phyloP scores from a whole-genome alignment of 306 rosid species.

The Cucurbita moschata region DNA sequence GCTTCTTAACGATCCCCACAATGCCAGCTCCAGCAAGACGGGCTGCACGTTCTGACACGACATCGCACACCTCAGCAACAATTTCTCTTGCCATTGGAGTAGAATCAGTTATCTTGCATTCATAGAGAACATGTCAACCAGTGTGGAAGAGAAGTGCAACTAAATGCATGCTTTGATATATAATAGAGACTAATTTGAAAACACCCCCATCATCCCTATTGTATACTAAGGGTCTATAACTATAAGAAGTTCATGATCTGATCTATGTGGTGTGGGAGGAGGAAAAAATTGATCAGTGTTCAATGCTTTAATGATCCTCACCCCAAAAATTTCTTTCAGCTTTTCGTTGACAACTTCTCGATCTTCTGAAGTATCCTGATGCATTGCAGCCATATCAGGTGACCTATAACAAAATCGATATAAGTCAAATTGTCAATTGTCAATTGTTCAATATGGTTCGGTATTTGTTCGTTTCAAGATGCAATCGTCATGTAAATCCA shows the following conservation, averaged over 20 bases:
- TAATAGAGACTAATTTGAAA: not conserved
- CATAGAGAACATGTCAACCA: not conserved
- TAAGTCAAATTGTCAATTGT: not conserved
- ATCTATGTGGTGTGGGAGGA: not conserved
- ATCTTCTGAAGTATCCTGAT: slow-evolving; percentile 60
- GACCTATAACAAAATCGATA: slow-evolving; percentile 20
- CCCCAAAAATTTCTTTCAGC: slow-evolving; percentile 43
- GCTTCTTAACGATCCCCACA: slow-evolving; percentile 49
- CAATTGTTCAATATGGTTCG: not conserved
- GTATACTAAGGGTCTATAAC: not conserved
- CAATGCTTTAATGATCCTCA: slow-evolving; percentile 13
- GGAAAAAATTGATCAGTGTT: not conserved
- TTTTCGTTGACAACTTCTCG: slow-evolving; percentile 39
- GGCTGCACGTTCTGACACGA: slow-evolving; percentile 52
- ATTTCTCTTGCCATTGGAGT: slow-evolving; percentile 31
- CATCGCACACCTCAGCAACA: slow-evolving; percentile 62
- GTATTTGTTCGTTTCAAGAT: not conserved
- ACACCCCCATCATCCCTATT: too few species aligned
- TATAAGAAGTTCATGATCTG: not conserved
- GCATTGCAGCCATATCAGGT: slow-evolving; percentile 63
- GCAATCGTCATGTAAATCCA: not conserved
- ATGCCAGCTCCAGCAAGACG: slow-evolving; percentile 60
- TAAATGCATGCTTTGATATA: not conserved
- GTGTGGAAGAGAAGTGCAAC: not conserved
- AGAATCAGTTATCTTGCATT: slow-evolving; percentile 23